Evolutionary conservation across 1,284 basidiomycete genomes (phyloP).

Genomic region (Ganoderma resinaceum): DNA sequence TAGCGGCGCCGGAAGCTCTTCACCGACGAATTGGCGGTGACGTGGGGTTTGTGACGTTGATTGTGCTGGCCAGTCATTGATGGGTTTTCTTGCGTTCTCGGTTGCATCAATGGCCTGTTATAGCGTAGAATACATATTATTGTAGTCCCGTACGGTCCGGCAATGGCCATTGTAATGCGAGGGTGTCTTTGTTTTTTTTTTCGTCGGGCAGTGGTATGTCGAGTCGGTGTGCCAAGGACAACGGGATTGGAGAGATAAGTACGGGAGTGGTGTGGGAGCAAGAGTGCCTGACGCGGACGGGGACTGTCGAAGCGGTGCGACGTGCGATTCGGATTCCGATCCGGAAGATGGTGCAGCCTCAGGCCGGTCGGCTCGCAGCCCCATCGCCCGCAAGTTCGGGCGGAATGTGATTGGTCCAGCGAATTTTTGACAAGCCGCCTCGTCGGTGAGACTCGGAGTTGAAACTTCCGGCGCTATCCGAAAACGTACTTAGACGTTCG

Average conservation of each 20-base stretch:
- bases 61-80: slow-evolving; percentile 15
- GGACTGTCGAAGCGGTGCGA: slow-evolving; percentile 1
- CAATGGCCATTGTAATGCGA: slow-evolving; percentile 21
- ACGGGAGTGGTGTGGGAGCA: not conserved
- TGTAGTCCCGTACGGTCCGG: slow-evolving; percentile 14
- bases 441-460: slow-evolving; percentile 35
- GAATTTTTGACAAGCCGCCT: slow-evolving; percentile 25
- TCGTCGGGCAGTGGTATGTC: not conserved
- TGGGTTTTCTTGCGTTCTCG: slow-evolving; percentile 20
- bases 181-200: not conserved
- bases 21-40: slow-evolving; percentile 34
- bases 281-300: not conserved
- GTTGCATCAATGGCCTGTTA: slow-evolving; percentile 12
- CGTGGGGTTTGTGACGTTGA: slow-evolving; percentile 16
- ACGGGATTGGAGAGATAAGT: not conserved
- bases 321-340: no score
- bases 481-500: slow-evolving; percentile 37
- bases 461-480: slow-evolving; percentile 35
- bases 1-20: slow-evolving; percentile 28
- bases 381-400: slow-evolving; percentile 5
- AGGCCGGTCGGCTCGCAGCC: slow-evolving; percentile 12
- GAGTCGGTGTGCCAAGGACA: not conserved
- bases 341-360: slow-evolving; percentile 6
- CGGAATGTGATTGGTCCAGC: slow-evolving; percentile 28
- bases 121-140: slow-evolving; percentile 27